Percentiles rank a stretch among this genome's conserved stretches.
These are phyloP conservation scores for Cynara cardunculus DNA, from an alignment of 129 eudicot genomes.

Conservation along the genomic window DNA sequence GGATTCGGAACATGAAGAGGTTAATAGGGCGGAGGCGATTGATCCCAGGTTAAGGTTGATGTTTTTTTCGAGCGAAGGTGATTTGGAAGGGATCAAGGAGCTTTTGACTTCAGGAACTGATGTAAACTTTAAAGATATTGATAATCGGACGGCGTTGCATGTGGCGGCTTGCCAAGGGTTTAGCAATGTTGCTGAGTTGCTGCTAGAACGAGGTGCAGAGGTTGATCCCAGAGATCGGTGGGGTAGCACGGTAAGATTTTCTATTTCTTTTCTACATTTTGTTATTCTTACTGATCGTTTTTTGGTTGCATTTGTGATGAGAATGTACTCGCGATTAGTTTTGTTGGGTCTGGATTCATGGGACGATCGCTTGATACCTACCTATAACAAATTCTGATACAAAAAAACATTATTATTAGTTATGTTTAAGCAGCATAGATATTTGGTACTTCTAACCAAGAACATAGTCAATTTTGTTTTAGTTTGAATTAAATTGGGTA, in stretches of 20 bases:
- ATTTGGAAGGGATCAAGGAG: slow-evolving; percentile 74
- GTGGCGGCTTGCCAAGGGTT: slow-evolving; percentile 92
- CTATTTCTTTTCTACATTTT: neutral
- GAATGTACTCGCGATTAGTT: neutral
- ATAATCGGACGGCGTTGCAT: slow-evolving; percentile 83
- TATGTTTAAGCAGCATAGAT: neutral
- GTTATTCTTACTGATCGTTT: neutral
- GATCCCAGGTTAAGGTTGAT: slow-evolving; percentile 79
- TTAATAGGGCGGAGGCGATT: slow-evolving; percentile 37
- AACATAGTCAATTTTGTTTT: neutral
- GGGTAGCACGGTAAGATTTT: slow-evolving; percentile 85
- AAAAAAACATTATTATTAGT: neutral
- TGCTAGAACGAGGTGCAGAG: slow-evolving; percentile 57
- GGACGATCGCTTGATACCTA: neutral
- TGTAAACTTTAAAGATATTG: slow-evolving; percentile 81
- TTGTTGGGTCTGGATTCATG: neutral
- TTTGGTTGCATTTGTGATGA: neutral
- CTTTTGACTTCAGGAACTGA: slow-evolving; percentile 57
- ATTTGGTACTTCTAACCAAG: neutral
- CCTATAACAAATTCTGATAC: neutral
- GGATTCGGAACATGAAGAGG: slow-evolving; percentile 31
- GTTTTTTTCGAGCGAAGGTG: slow-evolving; percentile 74
- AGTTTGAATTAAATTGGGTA: neutral
- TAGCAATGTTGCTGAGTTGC: slow-evolving; percentile 55
- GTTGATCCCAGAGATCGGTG: slow-evolving; percentile 83